Conservation (phyloP, 805 yeast genomes). For the Naumovozyma dairenensis region DNA sequence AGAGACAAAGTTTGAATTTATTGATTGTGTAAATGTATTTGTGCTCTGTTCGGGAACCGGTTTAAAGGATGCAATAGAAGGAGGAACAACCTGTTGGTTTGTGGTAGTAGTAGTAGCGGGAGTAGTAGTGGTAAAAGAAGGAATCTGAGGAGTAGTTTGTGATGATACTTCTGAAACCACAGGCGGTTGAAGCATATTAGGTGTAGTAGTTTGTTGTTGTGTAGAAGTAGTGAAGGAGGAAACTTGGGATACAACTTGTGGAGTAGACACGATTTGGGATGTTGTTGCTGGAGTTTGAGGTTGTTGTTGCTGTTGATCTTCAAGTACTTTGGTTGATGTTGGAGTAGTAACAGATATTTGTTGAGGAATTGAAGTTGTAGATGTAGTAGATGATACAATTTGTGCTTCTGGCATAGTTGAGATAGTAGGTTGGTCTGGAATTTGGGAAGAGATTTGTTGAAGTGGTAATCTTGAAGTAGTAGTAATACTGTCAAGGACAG, state of each 20-base stretch:
- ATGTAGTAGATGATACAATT: no score
- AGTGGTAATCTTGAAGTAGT: constrained; percentile 6
- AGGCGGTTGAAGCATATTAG: no score
- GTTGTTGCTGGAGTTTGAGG: not conserved
- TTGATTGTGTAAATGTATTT: no score
- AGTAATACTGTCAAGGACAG: constrained; percentile 4
- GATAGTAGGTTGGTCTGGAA: not conserved
- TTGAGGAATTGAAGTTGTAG: constrained; percentile 1
- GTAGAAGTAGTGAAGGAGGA: no score
- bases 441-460: not conserved
- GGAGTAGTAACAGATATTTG: not conserved
- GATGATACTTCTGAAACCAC: no score
- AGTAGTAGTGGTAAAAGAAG: not conserved
- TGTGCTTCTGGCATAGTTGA: not conserved
- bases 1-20: no score
- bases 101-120: constrained; percentile 1
- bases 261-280: no score
- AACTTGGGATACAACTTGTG: no score
- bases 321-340: not conserved
- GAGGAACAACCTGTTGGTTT: not conserved
- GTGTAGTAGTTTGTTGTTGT: no score
- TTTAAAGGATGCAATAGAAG: not conserved
- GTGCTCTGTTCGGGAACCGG: no score
- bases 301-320: not conserved
- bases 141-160: no score